These are phyloP conservation scores for Ogataea haglerorum DNA, from an alignment of 805 yeast species.

Conservation along the genomic window DNA sequence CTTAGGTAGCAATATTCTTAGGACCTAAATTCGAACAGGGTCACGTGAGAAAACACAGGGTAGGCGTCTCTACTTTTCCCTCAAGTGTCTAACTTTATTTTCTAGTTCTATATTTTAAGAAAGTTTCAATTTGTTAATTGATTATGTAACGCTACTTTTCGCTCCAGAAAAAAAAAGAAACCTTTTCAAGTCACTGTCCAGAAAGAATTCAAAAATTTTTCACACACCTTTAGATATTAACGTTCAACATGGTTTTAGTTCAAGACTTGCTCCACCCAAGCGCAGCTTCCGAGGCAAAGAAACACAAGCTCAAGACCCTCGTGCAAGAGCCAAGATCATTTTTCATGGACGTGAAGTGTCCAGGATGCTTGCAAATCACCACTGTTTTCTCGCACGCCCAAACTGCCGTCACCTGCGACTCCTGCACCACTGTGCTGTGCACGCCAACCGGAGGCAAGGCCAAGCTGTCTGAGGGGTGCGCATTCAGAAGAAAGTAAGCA, in stretches of 20 bases:
- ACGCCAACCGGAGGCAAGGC: constrained; percentile 99
- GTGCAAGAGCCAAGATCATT: constrained; percentile 98
- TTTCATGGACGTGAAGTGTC: constrained; percentile 99
- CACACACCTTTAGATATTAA: constrained; percentile 7
- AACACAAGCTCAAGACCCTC: constrained; percentile 96
- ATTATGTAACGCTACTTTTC: too few species aligned
- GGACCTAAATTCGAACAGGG: constrained; percentile 4
- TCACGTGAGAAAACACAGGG: constrained; percentile 7
- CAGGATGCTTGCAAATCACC: constrained; percentile 98
- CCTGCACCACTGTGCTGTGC: constrained; percentile 97
- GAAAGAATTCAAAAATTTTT: constrained; percentile 18
- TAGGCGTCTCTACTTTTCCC: background rate
- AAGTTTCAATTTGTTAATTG: background rate
- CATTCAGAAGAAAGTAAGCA: constrained; percentile 96
- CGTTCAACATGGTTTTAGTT: constrained; percentile 73
- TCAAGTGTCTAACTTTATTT: background rate
- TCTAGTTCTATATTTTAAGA: background rate
- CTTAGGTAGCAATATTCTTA: constrained; percentile 8
- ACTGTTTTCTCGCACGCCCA: constrained; percentile 99
- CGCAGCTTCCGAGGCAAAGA: constrained; percentile 93
- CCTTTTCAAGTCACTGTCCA: background rate
- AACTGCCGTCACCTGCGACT: constrained; percentile 99
- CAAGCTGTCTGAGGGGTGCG: constrained; percentile 98
- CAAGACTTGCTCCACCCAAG: constrained; percentile 98
- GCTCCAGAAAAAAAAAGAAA: too few species aligned